A percentile compares a stretch with the other conserved stretches of the same genome.
Evolutionary conservation across 2,329 filamentous ascomycete species (phyloP).

Genomic region (Chaetomiaceae sp.): DNA sequence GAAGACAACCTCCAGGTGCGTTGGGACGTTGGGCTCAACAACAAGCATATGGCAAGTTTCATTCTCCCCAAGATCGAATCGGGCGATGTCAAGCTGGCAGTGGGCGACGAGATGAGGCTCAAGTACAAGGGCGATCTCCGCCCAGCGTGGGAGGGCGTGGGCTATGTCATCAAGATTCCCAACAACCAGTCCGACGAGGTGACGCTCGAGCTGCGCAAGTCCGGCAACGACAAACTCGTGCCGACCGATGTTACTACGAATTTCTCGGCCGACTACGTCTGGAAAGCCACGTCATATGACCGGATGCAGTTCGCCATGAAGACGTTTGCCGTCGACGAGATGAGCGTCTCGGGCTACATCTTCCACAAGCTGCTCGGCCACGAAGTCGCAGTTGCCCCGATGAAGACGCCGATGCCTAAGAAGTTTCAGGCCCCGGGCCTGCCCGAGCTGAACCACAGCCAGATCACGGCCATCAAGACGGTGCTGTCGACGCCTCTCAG

Average conservation of each 20-base stretch:
- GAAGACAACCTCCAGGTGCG: constrained; percentile 92
- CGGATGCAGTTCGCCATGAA: constrained; percentile 99
- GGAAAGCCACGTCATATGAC: constrained; percentile 99
- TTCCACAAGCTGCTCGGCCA: constrained; percentile 96
- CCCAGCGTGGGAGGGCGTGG: constrained; percentile 91
- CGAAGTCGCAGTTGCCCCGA: constrained; percentile 87
- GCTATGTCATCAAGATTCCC: constrained; percentile 98
- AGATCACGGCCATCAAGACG: constrained; percentile 93
- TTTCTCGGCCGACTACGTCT: constrained; percentile 97
- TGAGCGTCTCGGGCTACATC: constrained; percentile 97
- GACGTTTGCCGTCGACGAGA: constrained; percentile 94
- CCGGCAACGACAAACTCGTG: constrained; percentile 92
- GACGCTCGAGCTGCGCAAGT: constrained; percentile 87
- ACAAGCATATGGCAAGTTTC: constrained; percentile 94
- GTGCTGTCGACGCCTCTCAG: constrained; percentile 91
- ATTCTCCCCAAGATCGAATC: constrained; percentile 95
- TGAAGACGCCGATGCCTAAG: constrained; percentile 93
- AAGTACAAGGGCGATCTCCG: constrained; percentile 94
- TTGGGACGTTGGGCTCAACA: constrained; percentile 94
- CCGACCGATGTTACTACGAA: constrained; percentile 96
- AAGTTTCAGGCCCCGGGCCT: constrained; percentile 95
- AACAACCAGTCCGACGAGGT: constrained; percentile 99
- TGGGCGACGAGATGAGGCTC: constrained; percentile 96
- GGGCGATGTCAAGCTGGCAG: constrained; percentile 94
- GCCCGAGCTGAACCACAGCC: constrained; percentile 90